Percentiles rank a stretch among this genome's conserved stretches.
Evolutionary conservation across 345 rosid species (phyloP).

Genomic region (Gossypium anomalum): DNA sequence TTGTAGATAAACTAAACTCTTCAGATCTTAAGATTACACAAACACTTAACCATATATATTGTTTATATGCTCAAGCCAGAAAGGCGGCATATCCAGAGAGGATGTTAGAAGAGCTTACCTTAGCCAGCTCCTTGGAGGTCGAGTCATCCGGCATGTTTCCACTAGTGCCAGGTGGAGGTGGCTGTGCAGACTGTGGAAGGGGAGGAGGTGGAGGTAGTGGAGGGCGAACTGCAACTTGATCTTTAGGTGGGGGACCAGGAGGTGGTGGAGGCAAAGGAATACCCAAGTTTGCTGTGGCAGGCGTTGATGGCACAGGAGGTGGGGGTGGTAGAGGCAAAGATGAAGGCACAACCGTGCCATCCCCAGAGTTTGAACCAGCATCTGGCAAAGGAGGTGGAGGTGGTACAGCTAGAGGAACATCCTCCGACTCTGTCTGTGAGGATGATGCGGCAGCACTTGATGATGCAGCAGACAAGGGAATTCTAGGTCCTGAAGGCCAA

Average conservation of each 20-base stretch:
- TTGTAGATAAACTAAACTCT: no score
- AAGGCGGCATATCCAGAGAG: background rate
- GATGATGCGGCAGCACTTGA: conserved; percentile 57
- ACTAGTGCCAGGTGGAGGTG: conserved; percentile 51
- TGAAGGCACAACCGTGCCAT: conserved; percentile 36
- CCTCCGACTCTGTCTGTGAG: conserved; percentile 56
- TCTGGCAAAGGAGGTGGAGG: conserved; percentile 76
- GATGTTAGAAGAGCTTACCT: conserved; percentile 33
- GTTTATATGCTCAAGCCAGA: background rate
- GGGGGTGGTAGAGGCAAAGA: conserved; percentile 89
- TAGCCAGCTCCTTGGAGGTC: conserved; percentile 39
- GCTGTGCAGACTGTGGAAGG: conserved; percentile 51
- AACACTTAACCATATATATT: no score
- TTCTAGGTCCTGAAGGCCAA: conserved; percentile 61
- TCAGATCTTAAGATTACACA: no score
- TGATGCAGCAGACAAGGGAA: conserved; percentile 65
- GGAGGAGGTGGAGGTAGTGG: conserved; percentile 73
- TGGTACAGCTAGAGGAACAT: conserved; percentile 46
- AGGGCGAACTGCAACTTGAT: conserved; percentile 42
- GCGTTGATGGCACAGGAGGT: conserved; percentile 78
- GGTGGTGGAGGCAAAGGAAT: conserved; percentile 82
- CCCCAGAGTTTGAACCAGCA: conserved; percentile 33
- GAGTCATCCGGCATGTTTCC: conserved; percentile 45
- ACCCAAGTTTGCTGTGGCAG: conserved; percentile 37
- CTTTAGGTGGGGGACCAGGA: conserved; percentile 84